phyloP scores from a whole-genome alignment of 2,329 filamentous ascomycete species.

The Lasiodiplodia gonubiensis region DNA sequence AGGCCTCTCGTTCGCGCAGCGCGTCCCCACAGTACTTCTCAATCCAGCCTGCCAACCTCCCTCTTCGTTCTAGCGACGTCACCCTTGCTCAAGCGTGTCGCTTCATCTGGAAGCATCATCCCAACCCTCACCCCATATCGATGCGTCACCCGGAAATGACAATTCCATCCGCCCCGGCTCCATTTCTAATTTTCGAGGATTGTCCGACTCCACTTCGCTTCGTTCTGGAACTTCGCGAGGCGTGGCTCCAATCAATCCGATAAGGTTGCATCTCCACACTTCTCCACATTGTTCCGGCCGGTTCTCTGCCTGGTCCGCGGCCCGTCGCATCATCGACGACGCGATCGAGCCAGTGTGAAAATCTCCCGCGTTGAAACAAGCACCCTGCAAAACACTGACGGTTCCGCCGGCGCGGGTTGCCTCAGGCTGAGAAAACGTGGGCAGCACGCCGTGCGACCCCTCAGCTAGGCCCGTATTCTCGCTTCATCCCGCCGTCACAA shows the following conservation, averaged over 20 bases:
- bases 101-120: conserved; percentile 7
- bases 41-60: conserved; percentile 4
- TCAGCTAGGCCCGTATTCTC: background rate
- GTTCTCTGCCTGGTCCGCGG: conserved; percentile 15
- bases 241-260: conserved; percentile 26
- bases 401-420: conserved; percentile 19
- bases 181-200: conserved; percentile 13
- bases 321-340: conserved; percentile 17
- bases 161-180: background rate
- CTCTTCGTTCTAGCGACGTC: conserved; percentile 9
- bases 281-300: conserved; percentile 21
- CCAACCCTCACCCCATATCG: conserved; percentile 5
- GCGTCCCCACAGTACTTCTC: background rate
- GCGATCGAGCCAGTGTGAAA: conserved; percentile 8
- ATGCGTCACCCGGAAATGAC: conserved; percentile 9
- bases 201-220: conserved; percentile 15
- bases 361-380: conserved; percentile 22
- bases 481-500: conserved; percentile 21
- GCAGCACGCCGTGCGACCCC: conserved; percentile 24
- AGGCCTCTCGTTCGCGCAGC: background rate
- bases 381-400: conserved; percentile 20
- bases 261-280: conserved; percentile 20
- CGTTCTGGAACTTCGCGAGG: conserved; percentile 13
- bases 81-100: background rate
- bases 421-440: conserved; percentile 26